Percentiles rank a stretch among this genome's conserved stretches.
These are phyloP conservation scores for Dactylellina cionopaga DNA, from an alignment of 2,329 filamentous ascomycete genomes.

Conservation along the genomic window DNA sequence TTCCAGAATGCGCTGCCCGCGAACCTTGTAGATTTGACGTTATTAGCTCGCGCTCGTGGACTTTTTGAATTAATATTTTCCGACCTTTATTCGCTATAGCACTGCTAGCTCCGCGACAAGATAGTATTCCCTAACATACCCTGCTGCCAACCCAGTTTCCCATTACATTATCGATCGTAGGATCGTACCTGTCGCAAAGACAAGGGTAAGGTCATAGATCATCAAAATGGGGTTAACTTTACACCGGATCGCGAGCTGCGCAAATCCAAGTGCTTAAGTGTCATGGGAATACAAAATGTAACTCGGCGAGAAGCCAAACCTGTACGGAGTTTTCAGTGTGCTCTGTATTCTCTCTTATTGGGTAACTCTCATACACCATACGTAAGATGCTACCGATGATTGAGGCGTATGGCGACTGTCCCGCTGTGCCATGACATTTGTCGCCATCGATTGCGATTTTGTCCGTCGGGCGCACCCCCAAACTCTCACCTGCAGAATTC, in stretches of 20 bases:
- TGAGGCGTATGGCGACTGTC: constrained; percentile 39
- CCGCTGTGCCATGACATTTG: constrained; percentile 38
- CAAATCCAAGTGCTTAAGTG: constrained; percentile 13
- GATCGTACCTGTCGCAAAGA: constrained; percentile 5
- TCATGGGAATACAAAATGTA: constrained; percentile 39
- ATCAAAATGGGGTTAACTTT: constrained; percentile 14
- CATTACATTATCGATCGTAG: constrained; percentile 18
- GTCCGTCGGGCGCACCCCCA: constrained; percentile 31
- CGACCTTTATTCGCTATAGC: too few relatives aligned
- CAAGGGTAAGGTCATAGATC: constrained; percentile 8
- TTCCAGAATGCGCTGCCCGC: too few relatives aligned
- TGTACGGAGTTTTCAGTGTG: neutral
- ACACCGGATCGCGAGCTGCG: constrained; percentile 2
- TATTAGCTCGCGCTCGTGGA: neutral
- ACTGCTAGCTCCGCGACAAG: constrained; percentile 29
- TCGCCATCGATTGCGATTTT: constrained; percentile 32
- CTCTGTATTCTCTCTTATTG: constrained; percentile 22
- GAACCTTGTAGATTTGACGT: neutral
- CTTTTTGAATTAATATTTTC: constrained; percentile 1
- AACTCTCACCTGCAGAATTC: constrained; percentile 49
- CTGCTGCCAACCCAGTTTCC: constrained; percentile 10
- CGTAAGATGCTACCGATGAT: constrained; percentile 35
- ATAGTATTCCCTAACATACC: neutral
- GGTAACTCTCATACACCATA: constrained; percentile 1
- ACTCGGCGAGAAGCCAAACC: neutral